These are phyloP conservation scores for Galerina marginata DNA, from an alignment of 768 basidiomycete species.

Conservation along the genomic window DNA sequence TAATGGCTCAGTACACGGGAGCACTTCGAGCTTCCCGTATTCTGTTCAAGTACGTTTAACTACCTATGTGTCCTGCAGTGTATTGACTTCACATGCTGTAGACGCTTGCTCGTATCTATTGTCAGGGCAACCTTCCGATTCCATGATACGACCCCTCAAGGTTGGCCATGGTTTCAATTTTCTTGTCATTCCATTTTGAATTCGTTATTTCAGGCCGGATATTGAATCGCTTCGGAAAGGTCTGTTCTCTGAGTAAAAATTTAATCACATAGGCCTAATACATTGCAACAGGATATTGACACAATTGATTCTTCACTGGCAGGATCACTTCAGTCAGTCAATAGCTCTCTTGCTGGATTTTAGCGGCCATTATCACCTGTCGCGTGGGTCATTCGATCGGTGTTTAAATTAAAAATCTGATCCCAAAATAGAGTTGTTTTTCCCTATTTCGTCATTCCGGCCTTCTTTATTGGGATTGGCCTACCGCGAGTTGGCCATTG, in stretches of 20 bases:
- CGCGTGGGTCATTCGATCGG: constrained; percentile 47
- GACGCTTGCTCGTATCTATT: constrained; percentile 65
- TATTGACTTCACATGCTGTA: constrained; percentile 59
- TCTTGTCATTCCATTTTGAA: constrained; percentile 35
- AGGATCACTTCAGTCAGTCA: constrained; percentile 73
- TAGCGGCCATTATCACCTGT: constrained; percentile 77
- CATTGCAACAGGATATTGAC: constrained; percentile 62
- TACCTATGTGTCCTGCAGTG: constrained; percentile 59
- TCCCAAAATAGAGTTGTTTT: constrained; percentile 60
- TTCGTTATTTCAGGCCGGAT: constrained; percentile 80
- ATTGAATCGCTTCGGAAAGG: constrained; percentile 87
- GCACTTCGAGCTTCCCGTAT: constrained; percentile 46
- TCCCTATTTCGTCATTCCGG: constrained; percentile 84
- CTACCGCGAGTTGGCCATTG: constrained; percentile 72
- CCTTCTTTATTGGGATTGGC: constrained; percentile 71
- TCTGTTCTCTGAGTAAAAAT: constrained; percentile 74
- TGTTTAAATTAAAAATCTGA: constrained; percentile 2
- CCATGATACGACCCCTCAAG: constrained; percentile 84
- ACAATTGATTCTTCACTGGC: constrained; percentile 81
- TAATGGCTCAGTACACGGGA: constrained; percentile 59
- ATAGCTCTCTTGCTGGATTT: constrained; percentile 78
- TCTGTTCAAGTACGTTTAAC: constrained; percentile 37
- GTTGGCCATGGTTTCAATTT: constrained; percentile 43
- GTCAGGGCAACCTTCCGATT: constrained; percentile 85
- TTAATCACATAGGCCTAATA: background rate